These are phyloP conservation scores for Xerocomellus intermedius DNA, from an alignment of 768 basidiomycete genomes.

Conservation along the genomic window DNA sequence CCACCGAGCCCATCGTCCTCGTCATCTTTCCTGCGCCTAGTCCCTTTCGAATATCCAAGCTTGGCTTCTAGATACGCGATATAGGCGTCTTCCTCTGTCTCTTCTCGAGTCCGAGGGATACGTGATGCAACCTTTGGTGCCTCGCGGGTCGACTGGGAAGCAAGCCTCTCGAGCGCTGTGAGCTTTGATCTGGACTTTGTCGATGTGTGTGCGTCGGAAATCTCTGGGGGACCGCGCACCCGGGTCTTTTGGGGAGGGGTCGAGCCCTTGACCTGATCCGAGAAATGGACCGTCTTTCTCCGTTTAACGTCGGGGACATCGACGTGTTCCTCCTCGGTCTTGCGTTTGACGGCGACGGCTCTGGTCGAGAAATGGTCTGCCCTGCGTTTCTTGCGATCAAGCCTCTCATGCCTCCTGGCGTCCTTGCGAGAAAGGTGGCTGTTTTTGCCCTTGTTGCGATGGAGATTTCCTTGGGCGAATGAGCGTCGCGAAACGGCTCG, in stretches of 20 bases:
- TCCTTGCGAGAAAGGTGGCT: slow-evolving; percentile 53
- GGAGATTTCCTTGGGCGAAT: slow-evolving; percentile 4
- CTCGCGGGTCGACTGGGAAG: slow-evolving; percentile 14
- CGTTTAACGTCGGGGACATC: slow-evolving; percentile 41
- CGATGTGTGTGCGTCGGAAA: not conserved
- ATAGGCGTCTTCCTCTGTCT: slow-evolving; percentile 78
- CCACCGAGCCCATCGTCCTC: slow-evolving; percentile 87
- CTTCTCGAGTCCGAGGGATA: slow-evolving; percentile 36
- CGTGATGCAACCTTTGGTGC: not conserved
- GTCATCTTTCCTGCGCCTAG: slow-evolving; percentile 42
- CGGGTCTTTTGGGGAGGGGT: not conserved
- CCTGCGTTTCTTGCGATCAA: slow-evolving; percentile 58
- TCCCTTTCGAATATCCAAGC: slow-evolving; percentile 53
- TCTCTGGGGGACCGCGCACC: not conserved
- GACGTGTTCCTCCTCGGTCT: slow-evolving; percentile 42
- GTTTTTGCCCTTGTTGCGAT: slow-evolving; percentile 6
- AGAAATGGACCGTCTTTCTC: slow-evolving; percentile 43
- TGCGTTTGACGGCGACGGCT: slow-evolving; percentile 34
- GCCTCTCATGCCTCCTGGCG: slow-evolving; percentile 59
- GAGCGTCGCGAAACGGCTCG: not conserved
- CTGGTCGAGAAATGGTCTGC: slow-evolving; percentile 52
- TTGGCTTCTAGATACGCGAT: slow-evolving; percentile 82
- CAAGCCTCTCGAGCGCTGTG: slow-evolving; percentile 38
- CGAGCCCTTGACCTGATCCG: slow-evolving; percentile 1
- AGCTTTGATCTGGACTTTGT: slow-evolving; percentile 14